Conservation (phyloP, 2,329 filamentous ascomycete genomes). For the Penicillium verrucosum region DNA sequence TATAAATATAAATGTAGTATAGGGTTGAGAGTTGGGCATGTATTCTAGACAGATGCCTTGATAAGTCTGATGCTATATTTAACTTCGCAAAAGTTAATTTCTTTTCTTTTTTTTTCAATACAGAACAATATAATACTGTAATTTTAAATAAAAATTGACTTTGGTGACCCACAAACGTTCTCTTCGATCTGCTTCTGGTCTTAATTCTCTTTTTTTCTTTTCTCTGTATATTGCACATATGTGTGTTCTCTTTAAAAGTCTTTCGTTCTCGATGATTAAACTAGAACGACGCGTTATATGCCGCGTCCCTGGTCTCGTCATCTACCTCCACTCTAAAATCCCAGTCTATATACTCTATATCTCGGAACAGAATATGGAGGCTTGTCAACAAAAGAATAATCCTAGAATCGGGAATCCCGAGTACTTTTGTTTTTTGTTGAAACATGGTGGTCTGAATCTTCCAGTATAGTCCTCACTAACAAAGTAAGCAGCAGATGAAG, state of each 20-base stretch:
- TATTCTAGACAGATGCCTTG: too few relatives aligned
- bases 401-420: neutral
- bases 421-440: neutral
- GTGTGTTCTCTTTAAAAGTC: neutral
- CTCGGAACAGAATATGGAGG: neutral
- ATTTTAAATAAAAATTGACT: neutral
- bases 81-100: too few relatives aligned
- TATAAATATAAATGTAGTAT: too few relatives aligned
- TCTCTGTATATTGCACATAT: neutral
- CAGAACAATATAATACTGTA: too few relatives aligned
- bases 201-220: neutral
- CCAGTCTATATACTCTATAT: neutral
- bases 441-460: neutral
- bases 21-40: too few relatives aligned
- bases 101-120: too few relatives aligned
- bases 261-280: neutral
- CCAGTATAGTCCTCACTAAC: neutral
- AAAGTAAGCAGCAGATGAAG: neutral
- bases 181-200: neutral
- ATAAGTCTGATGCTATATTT: too few relatives aligned
- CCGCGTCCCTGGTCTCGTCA: slow-evolving; percentile 2
- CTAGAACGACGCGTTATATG: neutral
- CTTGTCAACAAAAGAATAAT: neutral
- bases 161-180: neutral
- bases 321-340: neutral